Percentiles rank a stretch among this genome's conserved stretches.
These are phyloP conservation scores for Bretschneidera sinensis DNA, from an alignment of 345 rosid species.

Conservation along the genomic window DNA sequence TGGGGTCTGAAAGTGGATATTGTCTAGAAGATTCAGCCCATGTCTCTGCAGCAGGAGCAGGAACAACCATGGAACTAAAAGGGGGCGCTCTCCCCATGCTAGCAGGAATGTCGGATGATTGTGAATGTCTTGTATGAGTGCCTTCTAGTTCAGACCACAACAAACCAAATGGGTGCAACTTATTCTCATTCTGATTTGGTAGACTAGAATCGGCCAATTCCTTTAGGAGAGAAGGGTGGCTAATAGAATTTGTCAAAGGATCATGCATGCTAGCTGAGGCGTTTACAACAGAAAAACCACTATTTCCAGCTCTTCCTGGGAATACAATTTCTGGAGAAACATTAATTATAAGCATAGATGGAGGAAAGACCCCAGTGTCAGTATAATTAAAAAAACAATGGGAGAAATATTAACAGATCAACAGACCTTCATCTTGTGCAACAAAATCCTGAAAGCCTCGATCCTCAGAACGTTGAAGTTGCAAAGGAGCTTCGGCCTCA, in stretches of 20 bases:
- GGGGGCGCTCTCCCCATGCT: constrained; percentile 25
- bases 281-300: constrained; percentile 27
- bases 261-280: constrained; percentile 21
- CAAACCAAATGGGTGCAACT: constrained; percentile 56
- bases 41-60: constrained; percentile 29
- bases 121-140: constrained; percentile 31
- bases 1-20: constrained; percentile 28
- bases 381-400: too few relatives aligned
- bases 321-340: constrained; percentile 74
- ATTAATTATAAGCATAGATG: background rate
- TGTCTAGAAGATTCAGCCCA: constrained; percentile 44
- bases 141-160: constrained; percentile 66
- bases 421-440: constrained; percentile 52
- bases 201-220: constrained; percentile 24
- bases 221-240: constrained; percentile 27
- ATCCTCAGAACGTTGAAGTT: constrained; percentile 25
- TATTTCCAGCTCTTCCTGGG: constrained; percentile 53
- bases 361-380: too few relatives aligned
- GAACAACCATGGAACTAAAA: constrained; percentile 32
- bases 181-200: constrained; percentile 36
- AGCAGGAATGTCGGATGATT: constrained; percentile 31
- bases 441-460: constrained; percentile 38
- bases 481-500: constrained; percentile 41
- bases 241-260: constrained; percentile 17
- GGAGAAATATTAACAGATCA: constrained; percentile 11